Evolutionary conservation across 768 basidiomycete genomes (phyloP).

Genomic region (Cyathus striatus): DNA sequence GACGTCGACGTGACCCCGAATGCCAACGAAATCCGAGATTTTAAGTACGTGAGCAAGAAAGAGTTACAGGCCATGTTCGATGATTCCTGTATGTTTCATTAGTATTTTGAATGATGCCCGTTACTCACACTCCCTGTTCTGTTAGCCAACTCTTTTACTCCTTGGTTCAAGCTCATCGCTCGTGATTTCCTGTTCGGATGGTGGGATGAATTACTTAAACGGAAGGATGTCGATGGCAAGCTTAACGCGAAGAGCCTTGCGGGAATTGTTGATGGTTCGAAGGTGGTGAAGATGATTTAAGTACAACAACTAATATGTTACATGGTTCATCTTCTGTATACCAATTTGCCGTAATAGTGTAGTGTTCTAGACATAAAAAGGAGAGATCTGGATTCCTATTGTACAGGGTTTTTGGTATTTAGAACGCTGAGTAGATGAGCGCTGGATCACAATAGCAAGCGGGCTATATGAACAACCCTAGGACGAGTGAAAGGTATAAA

Average conservation of each 20-base stretch:
- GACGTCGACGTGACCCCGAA: constrained; percentile 83
- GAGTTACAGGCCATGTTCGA: constrained; percentile 92
- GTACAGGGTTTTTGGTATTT: no score
- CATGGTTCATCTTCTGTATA: no score
- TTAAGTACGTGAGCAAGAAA: constrained; percentile 86
- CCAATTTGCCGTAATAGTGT: no score
- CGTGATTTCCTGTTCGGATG: constrained; percentile 96
- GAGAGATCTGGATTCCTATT: no score
- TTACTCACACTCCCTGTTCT: neutral
- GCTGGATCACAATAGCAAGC: no score
- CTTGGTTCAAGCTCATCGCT: constrained; percentile 99
- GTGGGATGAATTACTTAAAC: constrained; percentile 92
- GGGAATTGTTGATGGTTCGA: constrained; percentile 65
- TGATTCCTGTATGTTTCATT: constrained; percentile 46
- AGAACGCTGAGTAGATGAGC: no score
- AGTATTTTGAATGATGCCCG: neutral
- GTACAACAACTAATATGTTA: no score
- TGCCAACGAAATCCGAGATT: constrained; percentile 84
- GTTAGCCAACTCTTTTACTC: constrained; percentile 85
- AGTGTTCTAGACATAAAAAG: no score
- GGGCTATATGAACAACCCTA: no score
- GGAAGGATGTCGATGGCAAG: constrained; percentile 51
- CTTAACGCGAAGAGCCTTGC: constrained; percentile 60
- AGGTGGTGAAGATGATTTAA: constrained; percentile 51
- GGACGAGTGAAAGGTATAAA: no score